Percentiles rank a stretch among this genome's conserved stretches.
Evolutionary conservation across 1,139 yeast genomes (phyloP).

Genomic region (Blastobotrys elegans): DNA sequence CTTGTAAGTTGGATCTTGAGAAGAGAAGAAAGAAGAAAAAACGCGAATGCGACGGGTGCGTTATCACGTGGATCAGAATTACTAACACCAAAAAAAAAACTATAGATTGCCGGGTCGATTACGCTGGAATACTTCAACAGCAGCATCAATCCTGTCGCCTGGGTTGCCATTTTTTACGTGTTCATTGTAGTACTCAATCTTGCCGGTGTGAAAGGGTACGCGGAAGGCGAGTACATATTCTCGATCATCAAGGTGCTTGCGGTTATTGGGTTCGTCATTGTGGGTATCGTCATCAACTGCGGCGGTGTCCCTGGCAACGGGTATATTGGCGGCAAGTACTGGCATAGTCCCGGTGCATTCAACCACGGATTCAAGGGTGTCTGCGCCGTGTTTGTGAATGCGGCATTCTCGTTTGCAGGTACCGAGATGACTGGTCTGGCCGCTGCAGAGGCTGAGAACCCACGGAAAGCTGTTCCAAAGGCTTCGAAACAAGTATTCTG

Average conservation of each 20-base stretch:
- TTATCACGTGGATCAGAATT: conserved; percentile 59
- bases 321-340: conserved; percentile 57
- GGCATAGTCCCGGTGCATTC: conserved; percentile 62
- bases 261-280: conserved; percentile 56
- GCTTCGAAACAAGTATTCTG: conserved; percentile 71
- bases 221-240: conserved; percentile 62
- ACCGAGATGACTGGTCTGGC: conserved; percentile 78
- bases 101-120: conserved; percentile 75
- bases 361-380: conserved; percentile 72
- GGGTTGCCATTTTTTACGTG: conserved; percentile 58
- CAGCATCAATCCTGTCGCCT: conserved; percentile 57
- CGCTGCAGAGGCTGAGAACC: conserved; percentile 76
- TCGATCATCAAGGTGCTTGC: conserved; percentile 54
- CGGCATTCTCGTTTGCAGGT: conserved; percentile 86
- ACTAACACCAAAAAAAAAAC: conserved; percentile 81
- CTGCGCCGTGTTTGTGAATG: conserved; percentile 73
- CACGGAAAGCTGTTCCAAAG: conserved; percentile 59
- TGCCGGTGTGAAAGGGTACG: conserved; percentile 69
- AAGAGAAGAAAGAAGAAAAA: conserved; percentile 57
- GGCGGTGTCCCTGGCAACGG: conserved; percentile 66
- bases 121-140: conserved; percentile 60
- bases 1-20: too few species aligned
- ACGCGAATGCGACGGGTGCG: conserved; percentile 62
- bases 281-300: conserved; percentile 55
- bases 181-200: conserved; percentile 52